Percentiles rank a stretch among this genome's conserved stretches.
Evolutionary conservation across 129 eudicot genomes (phyloP).

Genomic region (Pulicaria dysenterica): DNA sequence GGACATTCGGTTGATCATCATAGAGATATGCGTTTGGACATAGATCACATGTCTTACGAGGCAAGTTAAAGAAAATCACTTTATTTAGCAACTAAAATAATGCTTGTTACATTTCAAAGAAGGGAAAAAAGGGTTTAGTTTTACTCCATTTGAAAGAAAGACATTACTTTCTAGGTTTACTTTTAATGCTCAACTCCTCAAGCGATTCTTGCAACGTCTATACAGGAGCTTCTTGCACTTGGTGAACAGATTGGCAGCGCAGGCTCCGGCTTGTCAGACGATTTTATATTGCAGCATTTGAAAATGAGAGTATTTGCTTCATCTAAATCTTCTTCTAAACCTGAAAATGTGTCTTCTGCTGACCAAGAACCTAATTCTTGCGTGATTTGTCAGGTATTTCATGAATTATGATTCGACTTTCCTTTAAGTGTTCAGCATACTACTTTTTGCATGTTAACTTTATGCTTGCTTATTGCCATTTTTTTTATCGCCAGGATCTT

Average conservation of each 20-base stretch:
- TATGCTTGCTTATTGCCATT: conserved; percentile 8
- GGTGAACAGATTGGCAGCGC: conserved; percentile 93
- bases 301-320: conserved; percentile 49
- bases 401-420: neutral
- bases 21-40: conserved; percentile 94
- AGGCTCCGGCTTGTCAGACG: conserved; percentile 73
- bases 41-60: conserved; percentile 99
- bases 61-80: conserved; percentile 37
- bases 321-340: conserved; percentile 42
- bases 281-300: conserved; percentile 49
- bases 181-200: conserved; percentile 1
- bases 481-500: conserved; percentile 7
- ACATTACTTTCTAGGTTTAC: neutral
- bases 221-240: conserved; percentile 94
- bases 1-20: conserved; percentile 72
- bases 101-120: neutral
- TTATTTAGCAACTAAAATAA: neutral
- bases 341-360: conserved; percentile 40
- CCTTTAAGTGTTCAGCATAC: neutral
- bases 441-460: neutral
- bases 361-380: conserved; percentile 67
- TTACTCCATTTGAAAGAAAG: conserved; percentile 5
- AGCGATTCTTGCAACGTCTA: conserved; percentile 30
- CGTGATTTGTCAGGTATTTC: conserved; percentile 80
- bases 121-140: neutral